Evolutionary conservation across 179 eudicot genomes (phyloP).

Genomic region (Heliamphora pulchella): DNA sequence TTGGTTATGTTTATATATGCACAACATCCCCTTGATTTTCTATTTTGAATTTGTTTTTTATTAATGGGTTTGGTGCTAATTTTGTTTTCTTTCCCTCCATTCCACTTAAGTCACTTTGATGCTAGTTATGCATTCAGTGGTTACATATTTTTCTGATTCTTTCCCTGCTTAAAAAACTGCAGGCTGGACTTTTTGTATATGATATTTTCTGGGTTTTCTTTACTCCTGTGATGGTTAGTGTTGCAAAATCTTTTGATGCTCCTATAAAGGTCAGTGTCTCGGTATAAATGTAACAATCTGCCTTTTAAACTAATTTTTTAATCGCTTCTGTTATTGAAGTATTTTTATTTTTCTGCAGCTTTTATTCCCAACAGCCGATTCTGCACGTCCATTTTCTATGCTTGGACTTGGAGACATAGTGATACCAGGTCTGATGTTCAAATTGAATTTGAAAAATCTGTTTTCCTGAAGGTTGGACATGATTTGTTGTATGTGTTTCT

Average conservation of each 20-base stretch:
- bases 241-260: conserved; percentile 97
- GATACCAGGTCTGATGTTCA: conserved; percentile 69
- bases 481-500: neutral
- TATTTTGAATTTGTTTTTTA: neutral
- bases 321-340: neutral
- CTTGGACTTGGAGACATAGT: conserved; percentile 94
- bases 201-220: conserved; percentile 99
- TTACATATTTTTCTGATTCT: neutral
- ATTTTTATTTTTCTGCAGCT: conserved; percentile 45
- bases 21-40: neutral
- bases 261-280: conserved; percentile 73
- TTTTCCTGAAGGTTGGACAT: conserved; percentile 3
- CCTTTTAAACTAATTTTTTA: neutral
- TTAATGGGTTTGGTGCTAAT: neutral
- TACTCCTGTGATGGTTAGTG: conserved; percentile 99
- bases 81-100: neutral
- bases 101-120: neutral
- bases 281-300: neutral
- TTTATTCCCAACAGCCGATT: conserved; percentile 80
- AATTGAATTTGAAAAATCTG: neutral
- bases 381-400: conserved; percentile 84
- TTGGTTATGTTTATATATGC: neutral
- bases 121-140: neutral
- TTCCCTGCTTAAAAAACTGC: conserved; percentile 19
- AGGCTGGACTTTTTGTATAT: conserved; percentile 92